Conservation (phyloP, 2,329 filamentous ascomycete species). For the Ilyonectria destructans region DNA sequence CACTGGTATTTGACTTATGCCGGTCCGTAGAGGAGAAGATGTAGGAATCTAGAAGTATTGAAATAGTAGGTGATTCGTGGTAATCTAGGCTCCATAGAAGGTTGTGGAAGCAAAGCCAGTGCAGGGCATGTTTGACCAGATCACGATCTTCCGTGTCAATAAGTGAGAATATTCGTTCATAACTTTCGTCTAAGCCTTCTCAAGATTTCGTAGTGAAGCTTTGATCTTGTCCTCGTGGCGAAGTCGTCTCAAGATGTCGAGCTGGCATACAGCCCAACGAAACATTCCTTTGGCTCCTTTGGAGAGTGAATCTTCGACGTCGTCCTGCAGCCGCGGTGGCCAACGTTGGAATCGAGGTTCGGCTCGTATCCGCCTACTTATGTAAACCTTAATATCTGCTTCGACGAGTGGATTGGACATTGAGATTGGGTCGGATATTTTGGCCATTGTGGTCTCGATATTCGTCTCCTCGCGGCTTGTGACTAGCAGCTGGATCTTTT, state of each 20-base stretch:
- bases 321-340: neutral
- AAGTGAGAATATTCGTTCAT: slow-evolving; percentile 16
- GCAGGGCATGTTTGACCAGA: slow-evolving; percentile 3
- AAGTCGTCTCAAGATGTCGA: slow-evolving; percentile 13
- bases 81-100: neutral
- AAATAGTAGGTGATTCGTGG: too few species aligned
- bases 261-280: slow-evolving; percentile 20
- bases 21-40: neutral
- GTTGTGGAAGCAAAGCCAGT: slow-evolving; percentile 7
- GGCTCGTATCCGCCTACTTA: neutral
- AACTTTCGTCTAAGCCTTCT: slow-evolving; percentile 9
- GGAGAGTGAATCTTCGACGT: slow-evolving; percentile 4
- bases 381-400: neutral
- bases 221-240: slow-evolving; percentile 7
- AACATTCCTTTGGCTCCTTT: slow-evolving; percentile 15
- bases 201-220: neutral
- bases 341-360: slow-evolving; percentile 6
- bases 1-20: neutral
- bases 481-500: slow-evolving; percentile 4
- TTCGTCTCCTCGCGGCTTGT: slow-evolving; percentile 6
- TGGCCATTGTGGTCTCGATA: neutral
- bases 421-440: slow-evolving; percentile 6
- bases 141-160: slow-evolving; percentile 5
- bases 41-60: neutral
- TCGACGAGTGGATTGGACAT: slow-evolving; percentile 15